Evolutionary conservation across 257 asterid species (phyloP).

Genomic region (Scutellaria galericulata): DNA sequence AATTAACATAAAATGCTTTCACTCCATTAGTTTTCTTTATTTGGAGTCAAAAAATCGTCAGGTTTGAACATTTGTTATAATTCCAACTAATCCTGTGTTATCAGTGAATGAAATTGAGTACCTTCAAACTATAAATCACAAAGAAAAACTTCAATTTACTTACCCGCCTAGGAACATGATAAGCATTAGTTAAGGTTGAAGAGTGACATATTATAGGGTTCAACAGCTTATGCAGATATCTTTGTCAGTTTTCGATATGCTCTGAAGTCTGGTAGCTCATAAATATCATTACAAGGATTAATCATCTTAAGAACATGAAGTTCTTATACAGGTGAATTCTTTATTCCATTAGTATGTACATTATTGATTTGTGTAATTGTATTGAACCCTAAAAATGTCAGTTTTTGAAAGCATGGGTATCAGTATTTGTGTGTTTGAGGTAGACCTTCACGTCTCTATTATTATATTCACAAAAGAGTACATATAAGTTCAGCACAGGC

Average conservation of each 20-base stretch:
- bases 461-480: no score
- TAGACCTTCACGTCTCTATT: no score
- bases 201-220: conserved; percentile 13
- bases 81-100: neutral
- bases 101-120: neutral
- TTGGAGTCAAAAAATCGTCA: neutral
- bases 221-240: conserved; percentile 1
- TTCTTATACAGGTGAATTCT: neutral
- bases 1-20: neutral
- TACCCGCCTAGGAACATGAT: neutral
- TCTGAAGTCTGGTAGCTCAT: neutral
- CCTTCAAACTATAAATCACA: neutral
- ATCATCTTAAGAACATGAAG: neutral
- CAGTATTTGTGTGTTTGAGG: no score
- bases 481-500: no score
- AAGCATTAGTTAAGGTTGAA: neutral
- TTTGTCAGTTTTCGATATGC: neutral
- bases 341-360: no score
- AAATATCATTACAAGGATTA: conserved; percentile 4
- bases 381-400: no score
- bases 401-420: no score
- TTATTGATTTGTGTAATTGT: no score
- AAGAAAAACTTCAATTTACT: neutral
- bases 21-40: neutral
- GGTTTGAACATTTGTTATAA: conserved; percentile 2